These are phyloP conservation scores for Neospora caninum DNA, from an alignment of 169 alveolate genomes.

Conservation along the genomic window DNA sequence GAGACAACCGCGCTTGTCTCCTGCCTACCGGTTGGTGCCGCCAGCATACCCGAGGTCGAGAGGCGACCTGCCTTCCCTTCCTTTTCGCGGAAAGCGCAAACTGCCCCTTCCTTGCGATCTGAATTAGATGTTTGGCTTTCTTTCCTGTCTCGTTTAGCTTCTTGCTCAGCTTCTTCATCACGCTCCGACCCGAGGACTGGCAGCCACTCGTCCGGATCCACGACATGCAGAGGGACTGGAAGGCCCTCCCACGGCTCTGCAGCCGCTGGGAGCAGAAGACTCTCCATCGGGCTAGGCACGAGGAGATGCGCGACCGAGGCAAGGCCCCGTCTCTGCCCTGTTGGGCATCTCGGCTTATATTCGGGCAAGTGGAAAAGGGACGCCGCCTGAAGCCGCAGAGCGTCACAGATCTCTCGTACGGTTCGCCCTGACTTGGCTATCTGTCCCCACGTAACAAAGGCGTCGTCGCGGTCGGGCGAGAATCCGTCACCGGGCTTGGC, in stretches of 20 bases:
- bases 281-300: neutral
- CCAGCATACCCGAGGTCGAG: too few species aligned
- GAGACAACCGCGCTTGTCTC: too few species aligned
- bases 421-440: neutral
- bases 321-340: neutral
- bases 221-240: neutral
- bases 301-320: neutral
- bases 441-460: neutral
- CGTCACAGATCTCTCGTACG: neutral
- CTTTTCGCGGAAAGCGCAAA: too few species aligned
- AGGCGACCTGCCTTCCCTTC: too few species aligned
- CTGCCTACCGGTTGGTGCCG: too few species aligned
- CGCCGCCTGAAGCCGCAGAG: neutral
- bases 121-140: too few species aligned
- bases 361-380: neutral
- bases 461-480: neutral
- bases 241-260: neutral
- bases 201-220: neutral
- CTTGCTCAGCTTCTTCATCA: too few species aligned
- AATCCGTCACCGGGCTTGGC: neutral
- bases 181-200: neutral
- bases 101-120: too few species aligned
- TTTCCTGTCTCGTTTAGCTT: too few species aligned
- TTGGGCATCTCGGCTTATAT: neutral
- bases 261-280: neutral